These are phyloP conservation scores for Murraya koenigii DNA, from an alignment of 345 rosid genomes.

Conservation along the genomic window DNA sequence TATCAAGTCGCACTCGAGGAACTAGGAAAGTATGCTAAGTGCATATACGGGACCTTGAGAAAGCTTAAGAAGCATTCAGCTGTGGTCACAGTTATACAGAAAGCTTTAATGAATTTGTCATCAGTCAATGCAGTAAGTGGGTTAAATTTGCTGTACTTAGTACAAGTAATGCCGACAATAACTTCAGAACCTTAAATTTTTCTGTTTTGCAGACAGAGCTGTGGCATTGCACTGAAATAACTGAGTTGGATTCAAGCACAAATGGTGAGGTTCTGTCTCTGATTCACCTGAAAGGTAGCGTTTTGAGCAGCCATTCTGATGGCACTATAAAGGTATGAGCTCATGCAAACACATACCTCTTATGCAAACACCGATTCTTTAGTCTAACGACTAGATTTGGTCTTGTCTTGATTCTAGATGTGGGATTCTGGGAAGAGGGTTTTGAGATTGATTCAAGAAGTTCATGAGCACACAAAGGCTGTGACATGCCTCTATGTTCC, in stretches of 20 bases:
- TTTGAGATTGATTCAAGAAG: slow-evolving; percentile 49
- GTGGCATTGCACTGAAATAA: slow-evolving; percentile 50
- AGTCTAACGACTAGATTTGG: neutral
- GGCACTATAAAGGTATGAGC: slow-evolving; percentile 62
- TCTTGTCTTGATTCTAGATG: slow-evolving; percentile 30
- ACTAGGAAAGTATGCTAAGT: slow-evolving; percentile 53
- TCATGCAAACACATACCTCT: neutral
- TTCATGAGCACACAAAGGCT: slow-evolving; percentile 53
- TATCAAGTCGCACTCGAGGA: slow-evolving; percentile 46
- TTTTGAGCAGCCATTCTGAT: slow-evolving; percentile 65
- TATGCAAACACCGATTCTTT: neutral
- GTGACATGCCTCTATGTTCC: slow-evolving; percentile 53
- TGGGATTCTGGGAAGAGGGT: slow-evolving; percentile 54
- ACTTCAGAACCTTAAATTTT: neutral
- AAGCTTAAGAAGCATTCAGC: slow-evolving; percentile 51
- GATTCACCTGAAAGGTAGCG: slow-evolving; percentile 39
- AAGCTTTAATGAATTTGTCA: slow-evolving; percentile 56
- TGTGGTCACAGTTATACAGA: slow-evolving; percentile 44
- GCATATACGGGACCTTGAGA: slow-evolving; percentile 51
- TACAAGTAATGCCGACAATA: neutral
- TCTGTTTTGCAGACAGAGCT: slow-evolving; percentile 43
- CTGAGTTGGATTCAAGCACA: slow-evolving; percentile 35
- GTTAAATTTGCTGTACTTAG: neutral
- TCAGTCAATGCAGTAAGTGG: slow-evolving; percentile 61
- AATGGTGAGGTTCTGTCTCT: slow-evolving; percentile 60